These are phyloP conservation scores for Platanthera guangdongensis DNA, from an alignment of 106 monocot species.

Conservation along the genomic window DNA sequence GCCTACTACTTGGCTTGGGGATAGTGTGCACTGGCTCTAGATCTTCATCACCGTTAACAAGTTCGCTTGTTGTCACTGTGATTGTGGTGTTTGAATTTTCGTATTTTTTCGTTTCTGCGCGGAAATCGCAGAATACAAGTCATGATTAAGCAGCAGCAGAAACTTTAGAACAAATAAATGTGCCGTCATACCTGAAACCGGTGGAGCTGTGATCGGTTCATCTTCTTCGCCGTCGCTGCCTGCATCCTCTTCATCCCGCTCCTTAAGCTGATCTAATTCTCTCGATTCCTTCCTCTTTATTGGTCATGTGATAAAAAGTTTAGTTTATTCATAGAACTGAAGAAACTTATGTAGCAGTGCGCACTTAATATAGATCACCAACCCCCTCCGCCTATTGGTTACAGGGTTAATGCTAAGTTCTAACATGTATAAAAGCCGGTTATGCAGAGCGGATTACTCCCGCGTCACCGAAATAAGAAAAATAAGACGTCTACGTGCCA, in stretches of 20 bases:
- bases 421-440: too few relatives aligned
- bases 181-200: conserved; percentile 23
- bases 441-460: too few relatives aligned
- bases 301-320: conserved; percentile 7
- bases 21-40: background rate
- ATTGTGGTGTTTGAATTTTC: conserved; percentile 9
- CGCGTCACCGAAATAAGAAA: too few relatives aligned
- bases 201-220: conserved; percentile 3
- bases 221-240: conserved; percentile 25
- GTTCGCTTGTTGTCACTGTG: conserved; percentile 14
- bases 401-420: too few relatives aligned
- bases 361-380: too few relatives aligned
- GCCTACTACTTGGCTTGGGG: background rate
- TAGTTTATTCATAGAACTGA: background rate
- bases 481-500: too few relatives aligned
- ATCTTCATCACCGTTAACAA: conserved; percentile 10
- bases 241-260: conserved; percentile 12
- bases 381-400: too few relatives aligned
- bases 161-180: background rate
- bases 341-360: background rate
- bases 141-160: background rate
- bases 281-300: conserved; percentile 69
- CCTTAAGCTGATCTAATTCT: conserved; percentile 42
- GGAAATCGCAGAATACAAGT: background rate
- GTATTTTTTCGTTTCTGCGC: conserved; percentile 13